Conservation (phyloP, 768 basidiomycete genomes). For the Trametes sanguinea region DNA sequence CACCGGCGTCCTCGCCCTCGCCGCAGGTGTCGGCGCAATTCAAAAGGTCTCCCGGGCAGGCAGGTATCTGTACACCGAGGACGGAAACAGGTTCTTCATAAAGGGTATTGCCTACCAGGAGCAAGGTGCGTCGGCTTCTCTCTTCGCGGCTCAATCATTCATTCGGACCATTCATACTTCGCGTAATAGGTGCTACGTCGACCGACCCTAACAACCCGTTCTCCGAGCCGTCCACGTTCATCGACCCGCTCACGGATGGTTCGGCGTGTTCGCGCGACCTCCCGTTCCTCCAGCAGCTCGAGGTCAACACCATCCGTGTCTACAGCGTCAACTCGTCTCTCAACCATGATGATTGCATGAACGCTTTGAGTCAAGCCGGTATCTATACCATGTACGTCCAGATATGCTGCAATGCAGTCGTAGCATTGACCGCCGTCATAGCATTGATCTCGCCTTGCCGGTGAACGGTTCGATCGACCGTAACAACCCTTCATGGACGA, state of each 20-base stretch:
- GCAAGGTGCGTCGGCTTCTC: constrained; percentile 53
- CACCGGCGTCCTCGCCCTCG: constrained; percentile 43
- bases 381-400: constrained; percentile 84
- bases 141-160: neutral
- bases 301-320: constrained; percentile 80
- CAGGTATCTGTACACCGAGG: constrained; percentile 77
- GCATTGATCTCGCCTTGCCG: constrained; percentile 85
- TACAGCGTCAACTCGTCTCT: constrained; percentile 84
- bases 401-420: neutral
- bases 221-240: constrained; percentile 70
- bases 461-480: constrained; percentile 86
- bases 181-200: constrained; percentile 38
- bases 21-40: constrained; percentile 63
- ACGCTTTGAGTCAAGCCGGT: constrained; percentile 67
- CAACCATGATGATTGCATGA: constrained; percentile 90
- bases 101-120: constrained; percentile 86
- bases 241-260: constrained; percentile 74
- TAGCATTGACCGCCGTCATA: constrained; percentile 34
- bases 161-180: neutral
- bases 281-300: constrained; percentile 71
- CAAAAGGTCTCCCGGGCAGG: constrained; percentile 69
- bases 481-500: constrained; percentile 71
- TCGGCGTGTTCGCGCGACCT: constrained; percentile 77
- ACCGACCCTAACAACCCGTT: constrained; percentile 59
- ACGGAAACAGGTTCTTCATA: constrained; percentile 83